These are phyloP conservation scores for Syzygium syzygioides DNA, from an alignment of 441 rosid genomes.

Conservation along the genomic window DNA sequence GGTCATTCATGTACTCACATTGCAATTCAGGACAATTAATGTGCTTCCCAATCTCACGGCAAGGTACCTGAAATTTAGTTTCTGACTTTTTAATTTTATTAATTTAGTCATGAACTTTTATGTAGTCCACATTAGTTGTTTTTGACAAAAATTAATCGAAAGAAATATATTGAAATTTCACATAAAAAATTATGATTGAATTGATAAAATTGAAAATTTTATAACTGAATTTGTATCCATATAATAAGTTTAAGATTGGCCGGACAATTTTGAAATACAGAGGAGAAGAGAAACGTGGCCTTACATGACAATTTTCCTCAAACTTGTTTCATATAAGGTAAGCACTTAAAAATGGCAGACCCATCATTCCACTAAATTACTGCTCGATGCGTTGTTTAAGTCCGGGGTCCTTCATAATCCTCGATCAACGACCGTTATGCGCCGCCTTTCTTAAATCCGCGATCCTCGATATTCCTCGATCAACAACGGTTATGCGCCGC, in stretches of 20 bases:
- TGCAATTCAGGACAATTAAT: background rate
- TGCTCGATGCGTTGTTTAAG: background rate
- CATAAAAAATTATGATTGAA: rapidly evolving
- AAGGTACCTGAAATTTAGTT: background rate
- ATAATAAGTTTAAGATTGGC: background rate
- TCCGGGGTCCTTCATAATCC: background rate
- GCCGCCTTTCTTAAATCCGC: background rate
- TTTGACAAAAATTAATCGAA: background rate
- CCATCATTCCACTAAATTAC: background rate
- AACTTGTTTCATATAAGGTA: background rate
- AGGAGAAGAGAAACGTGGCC: background rate
- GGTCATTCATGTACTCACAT: background rate
- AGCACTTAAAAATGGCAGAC: background rate
- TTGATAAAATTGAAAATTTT: too few species aligned
- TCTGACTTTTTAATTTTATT: rapidly evolving
- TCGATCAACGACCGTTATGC: background rate
- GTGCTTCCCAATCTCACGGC: background rate
- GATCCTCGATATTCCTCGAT: background rate
- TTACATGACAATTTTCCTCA: background rate
- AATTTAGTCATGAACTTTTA: background rate
- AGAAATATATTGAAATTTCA: background rate
- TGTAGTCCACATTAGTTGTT: rapidly evolving
- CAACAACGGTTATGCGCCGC: background rate
- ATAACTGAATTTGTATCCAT: too few species aligned
- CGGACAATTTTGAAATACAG: background rate